A percentile compares a stretch with the other conserved stretches of the same genome.
Conservation (phyloP, 495 filamentous ascomycete genomes). For the Talaromyces adpressus region DNA sequence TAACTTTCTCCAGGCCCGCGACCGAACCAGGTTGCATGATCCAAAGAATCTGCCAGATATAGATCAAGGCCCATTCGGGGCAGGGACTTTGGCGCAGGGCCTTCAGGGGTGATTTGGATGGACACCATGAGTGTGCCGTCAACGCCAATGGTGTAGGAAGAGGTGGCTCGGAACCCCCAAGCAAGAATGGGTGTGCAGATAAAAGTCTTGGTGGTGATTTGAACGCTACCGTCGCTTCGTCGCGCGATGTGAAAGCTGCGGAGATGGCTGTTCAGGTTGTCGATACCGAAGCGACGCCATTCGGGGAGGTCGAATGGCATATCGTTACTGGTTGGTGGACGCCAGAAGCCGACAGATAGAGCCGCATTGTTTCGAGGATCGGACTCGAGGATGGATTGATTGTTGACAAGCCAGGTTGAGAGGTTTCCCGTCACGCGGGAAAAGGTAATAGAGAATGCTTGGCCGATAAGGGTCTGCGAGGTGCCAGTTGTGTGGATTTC, state of each 20-base stretch:
- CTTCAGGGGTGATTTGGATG: slow-evolving; percentile 29
- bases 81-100: slow-evolving; percentile 42
- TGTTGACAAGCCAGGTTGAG: slow-evolving; percentile 9
- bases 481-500: not conserved
- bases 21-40: slow-evolving; percentile 48
- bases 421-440: slow-evolving; percentile 15
- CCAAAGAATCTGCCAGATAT: slow-evolving; percentile 27
- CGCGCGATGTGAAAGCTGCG: slow-evolving; percentile 28
- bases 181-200: slow-evolving; percentile 50
- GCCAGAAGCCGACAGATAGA: slow-evolving; percentile 30
- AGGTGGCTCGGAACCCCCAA: slow-evolving; percentile 46
- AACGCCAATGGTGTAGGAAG: slow-evolving; percentile 39
- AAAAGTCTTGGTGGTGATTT: slow-evolving; percentile 29
- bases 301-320: slow-evolving; percentile 29
- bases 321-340: slow-evolving; percentile 61
- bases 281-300: slow-evolving; percentile 27
- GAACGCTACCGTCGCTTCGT: slow-evolving; percentile 20
- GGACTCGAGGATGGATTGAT: slow-evolving; percentile 7
- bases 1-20: slow-evolving; percentile 59
- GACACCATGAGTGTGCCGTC: slow-evolving; percentile 35
- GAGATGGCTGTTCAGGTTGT: slow-evolving; percentile 32
- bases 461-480: not conserved
- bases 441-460: slow-evolving; percentile 6
- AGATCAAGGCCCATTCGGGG: slow-evolving; percentile 52
- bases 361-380: slow-evolving; percentile 10